Base-by-base conservation (phyloP, 352 stramenopile genomes). In the Pythium sp. region DNA sequence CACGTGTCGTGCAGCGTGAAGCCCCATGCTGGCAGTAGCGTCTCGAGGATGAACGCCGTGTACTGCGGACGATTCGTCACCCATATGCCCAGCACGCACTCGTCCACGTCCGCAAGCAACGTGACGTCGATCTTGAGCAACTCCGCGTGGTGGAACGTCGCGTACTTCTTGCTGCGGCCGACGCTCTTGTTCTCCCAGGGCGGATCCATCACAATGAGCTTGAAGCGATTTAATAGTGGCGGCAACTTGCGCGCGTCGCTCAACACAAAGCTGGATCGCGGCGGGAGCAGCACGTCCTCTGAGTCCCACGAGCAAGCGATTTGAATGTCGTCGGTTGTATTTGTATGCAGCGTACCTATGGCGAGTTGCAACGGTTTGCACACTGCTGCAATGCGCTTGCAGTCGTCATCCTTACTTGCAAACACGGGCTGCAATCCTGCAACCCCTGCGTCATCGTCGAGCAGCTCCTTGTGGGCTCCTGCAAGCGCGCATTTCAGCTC, bases 121-220 rank as follows among this genome's bases (percentile, higher is more conserved):
- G 69, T 34, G 2, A 82, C 34, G 38, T 84, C 62, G 20, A 93
- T 69, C 57, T 80, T 79, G 11, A 87, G 55, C 51, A 93, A 57
- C 41, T 89, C 76, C 18, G 64, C 77, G 67, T 93, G 81, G 46
- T 87, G 67, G 53, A 93, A 89, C 38, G 70, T 92, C 11, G 65
- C 28, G 77, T 93, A 93, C 18, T 67, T 70, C 18, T 79, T 77
- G 61, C 77, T 77, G 51, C 86, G 80, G 2, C 58, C 71, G 7
- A 93, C 86, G 56, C 81, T 92, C 61, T 92, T 93, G 78, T 93
- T 93, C 51, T 84, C 72, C 86, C 86, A 93, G 14, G 86, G 86
- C 7, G 86, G 83, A 34, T 93, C 86, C 74, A 92, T 84, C 15
- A 89, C 64, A 55, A 93, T 88, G 58, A 82, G 72, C 11, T 62